These are phyloP conservation scores for Perilla frutescens DNA, from an alignment of 257 asterid species.

Conservation along the genomic window DNA sequence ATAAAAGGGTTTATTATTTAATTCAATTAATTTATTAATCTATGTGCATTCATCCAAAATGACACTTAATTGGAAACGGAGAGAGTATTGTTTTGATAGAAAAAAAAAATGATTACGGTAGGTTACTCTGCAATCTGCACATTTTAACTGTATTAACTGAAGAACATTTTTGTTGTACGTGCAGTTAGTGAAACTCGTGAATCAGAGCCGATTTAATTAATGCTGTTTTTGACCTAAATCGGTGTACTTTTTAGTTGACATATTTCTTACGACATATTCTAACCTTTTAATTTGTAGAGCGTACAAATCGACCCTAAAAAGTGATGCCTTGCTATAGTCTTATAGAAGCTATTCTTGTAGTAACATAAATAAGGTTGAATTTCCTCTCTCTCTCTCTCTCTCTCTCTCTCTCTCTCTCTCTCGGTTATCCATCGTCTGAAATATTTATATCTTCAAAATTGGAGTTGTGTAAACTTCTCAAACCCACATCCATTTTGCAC, in stretches of 20 bases:
- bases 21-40: no score
- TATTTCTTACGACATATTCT: not conserved
- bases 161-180: not conserved
- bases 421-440: no score
- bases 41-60: no score
- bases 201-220: not conserved
- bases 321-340: not conserved
- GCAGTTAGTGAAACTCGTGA: not conserved
- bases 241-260: constrained; percentile 5
- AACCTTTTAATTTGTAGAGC: constrained; percentile 1
- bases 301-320: constrained; percentile 7
- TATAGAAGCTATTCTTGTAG: not conserved
- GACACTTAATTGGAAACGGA: no score
- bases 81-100: no score
- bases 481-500: no score
- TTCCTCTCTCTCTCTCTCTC: not conserved
- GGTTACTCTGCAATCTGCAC: no score
- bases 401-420: no score
- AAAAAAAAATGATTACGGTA: no score
- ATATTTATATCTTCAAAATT: no score
- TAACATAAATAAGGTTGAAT: constrained; percentile 1
- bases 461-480: no score
- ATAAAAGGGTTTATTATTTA: no score
- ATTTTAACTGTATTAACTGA: not conserved
- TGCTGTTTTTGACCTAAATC: constrained; percentile 9